Base-by-base conservation (phyloP, 2,329 filamentous ascomycete genomes). In the Beauveria varroae region DNA sequence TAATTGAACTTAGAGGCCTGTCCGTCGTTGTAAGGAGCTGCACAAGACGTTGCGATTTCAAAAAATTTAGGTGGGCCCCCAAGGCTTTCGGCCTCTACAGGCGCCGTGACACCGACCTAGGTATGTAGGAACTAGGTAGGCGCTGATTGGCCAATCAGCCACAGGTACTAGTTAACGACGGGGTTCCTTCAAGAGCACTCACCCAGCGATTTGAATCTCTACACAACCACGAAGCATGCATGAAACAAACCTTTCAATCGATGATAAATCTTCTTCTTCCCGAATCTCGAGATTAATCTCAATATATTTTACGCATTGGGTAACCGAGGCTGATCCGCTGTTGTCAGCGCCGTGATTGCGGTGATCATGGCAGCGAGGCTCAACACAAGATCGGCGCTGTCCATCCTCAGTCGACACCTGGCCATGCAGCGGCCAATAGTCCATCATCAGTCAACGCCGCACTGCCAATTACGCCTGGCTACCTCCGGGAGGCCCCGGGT, bases 51-150 rank as follows among this genome's bases (percentile, higher is more conserved):
- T 58, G 44, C 34, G 50, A 57, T 58, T 60, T 62, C 44, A 62
- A 62, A 63, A 64, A 62, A 55, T 64, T 64, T 60, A 56, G 58
- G 62, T 62, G 62, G 62, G 52, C n/a, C 54, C 18, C 16, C 41
- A 20, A 49, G 50, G 30, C 40, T 14, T 46, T 60, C 57, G 50
- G 57, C 49, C 50, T 34, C 28, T 60, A 20, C 57, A 60, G 41
- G 41, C 57, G 57, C 57, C 50, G 57, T 47, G 44, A 16, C 30
- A 28, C 53, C 54, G 53, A 62, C 60, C 37, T 49, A 9, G 26
- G 26, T 2, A n/a, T 14, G 18, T 9, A 41, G 26, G 18, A 44
- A 37, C n/a, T 20, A 12, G 26, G 22, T 20, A 12, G 26, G 22
- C 28, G 30, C 54, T 57, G 40, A 62, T 62, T 62, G 60, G 60